Percentiles rank a stretch among this genome's conserved stretches.
These are phyloP conservation scores for Monoraphidium neglectum DNA, from an alignment of 139 green algal species.

Conservation along the genomic window DNA sequence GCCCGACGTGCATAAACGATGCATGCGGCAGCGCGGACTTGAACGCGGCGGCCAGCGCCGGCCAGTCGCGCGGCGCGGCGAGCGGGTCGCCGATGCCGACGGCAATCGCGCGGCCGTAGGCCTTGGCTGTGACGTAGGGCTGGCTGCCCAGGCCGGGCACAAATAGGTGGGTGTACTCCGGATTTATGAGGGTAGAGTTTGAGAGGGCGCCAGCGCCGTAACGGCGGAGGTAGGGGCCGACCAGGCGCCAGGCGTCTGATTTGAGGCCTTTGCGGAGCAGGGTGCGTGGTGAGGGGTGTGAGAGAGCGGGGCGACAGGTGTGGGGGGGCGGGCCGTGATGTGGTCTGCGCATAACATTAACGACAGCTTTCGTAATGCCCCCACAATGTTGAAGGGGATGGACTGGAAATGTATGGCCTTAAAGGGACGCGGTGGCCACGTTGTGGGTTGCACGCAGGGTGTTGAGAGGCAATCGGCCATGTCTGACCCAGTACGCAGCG, in stretches of 20 bases:
- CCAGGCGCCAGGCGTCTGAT: slow-evolving; percentile 15
- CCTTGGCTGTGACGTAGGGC: neutral
- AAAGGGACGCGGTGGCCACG: no score
- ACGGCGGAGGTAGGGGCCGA: slow-evolving; percentile 25
- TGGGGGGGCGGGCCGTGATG: no score
- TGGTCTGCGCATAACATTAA: no score
- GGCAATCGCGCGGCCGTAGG: slow-evolving; percentile 13
- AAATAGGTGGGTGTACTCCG: slow-evolving; percentile 29
- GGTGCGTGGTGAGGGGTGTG: no score
- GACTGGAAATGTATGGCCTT: no score
- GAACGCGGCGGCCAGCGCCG: neutral
- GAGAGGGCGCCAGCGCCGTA: slow-evolving; percentile 26
- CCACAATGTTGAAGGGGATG: no score
- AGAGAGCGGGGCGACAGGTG: no score
- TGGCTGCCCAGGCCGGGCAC: slow-evolving; percentile 14
- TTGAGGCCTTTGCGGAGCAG: slow-evolving; percentile 1
- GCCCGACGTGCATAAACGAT: slow-evolving; percentile 20
- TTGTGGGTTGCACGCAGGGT: no score
- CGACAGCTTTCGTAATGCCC: no score
- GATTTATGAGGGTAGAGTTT: slow-evolving; percentile 22
- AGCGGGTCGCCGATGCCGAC: slow-evolving; percentile 20
- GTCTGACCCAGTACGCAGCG: no score
- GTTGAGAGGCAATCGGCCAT: no score
- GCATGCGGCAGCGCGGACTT: slow-evolving; percentile 3
- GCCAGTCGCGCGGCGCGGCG: neutral